Conservation (phyloP, 2,329 filamentous ascomycete genomes). For the Pseudonectria buxi region DNA sequence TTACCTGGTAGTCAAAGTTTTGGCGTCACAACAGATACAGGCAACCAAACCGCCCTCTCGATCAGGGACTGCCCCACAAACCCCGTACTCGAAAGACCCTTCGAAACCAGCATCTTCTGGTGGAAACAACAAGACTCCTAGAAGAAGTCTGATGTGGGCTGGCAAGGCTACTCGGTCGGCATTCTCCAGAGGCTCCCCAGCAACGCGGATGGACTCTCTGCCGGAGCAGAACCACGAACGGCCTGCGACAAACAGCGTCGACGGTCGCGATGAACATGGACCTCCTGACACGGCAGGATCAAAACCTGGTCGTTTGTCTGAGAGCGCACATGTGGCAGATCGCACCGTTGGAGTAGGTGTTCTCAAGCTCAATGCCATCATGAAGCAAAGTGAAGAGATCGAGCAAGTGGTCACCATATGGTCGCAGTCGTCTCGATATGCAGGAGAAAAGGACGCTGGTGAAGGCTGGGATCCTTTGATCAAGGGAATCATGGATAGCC, state of each 20-base stretch:
- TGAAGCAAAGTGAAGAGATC: conserved; percentile 63
- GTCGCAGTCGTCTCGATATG: conserved; percentile 52
- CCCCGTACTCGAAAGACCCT: conserved; percentile 35
- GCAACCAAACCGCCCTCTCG: conserved; percentile 43
- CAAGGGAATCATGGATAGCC: conserved; percentile 64
- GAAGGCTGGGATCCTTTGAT: conserved; percentile 70
- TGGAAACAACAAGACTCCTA: conserved; percentile 46
- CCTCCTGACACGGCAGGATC: conserved; percentile 55
- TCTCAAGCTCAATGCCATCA: conserved; percentile 65
- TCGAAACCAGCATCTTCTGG: conserved; percentile 42
- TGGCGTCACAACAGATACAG: conserved; percentile 49
- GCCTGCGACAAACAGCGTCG: conserved; percentile 27
- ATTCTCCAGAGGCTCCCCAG: conserved; percentile 44
- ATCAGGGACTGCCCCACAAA: conserved; percentile 40
- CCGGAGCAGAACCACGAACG: conserved; percentile 43
- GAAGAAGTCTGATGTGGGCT: conserved; percentile 65
- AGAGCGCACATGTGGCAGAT: conserved; percentile 26
- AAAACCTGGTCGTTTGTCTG: conserved; percentile 18
- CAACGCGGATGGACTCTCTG: conserved; percentile 49
- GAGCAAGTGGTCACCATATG: conserved; percentile 75
- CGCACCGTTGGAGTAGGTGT: conserved; percentile 72
- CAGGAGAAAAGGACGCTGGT: conserved; percentile 50
- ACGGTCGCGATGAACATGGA: conserved; percentile 37
- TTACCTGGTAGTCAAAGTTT: conserved; percentile 77
- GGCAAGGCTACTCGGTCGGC: conserved; percentile 48